Percentiles rank a stretch among this genome's conserved stretches.
Evolutionary conservation across 306 rosid genomes (phyloP).

Genomic region (Castanospermum australe): DNA sequence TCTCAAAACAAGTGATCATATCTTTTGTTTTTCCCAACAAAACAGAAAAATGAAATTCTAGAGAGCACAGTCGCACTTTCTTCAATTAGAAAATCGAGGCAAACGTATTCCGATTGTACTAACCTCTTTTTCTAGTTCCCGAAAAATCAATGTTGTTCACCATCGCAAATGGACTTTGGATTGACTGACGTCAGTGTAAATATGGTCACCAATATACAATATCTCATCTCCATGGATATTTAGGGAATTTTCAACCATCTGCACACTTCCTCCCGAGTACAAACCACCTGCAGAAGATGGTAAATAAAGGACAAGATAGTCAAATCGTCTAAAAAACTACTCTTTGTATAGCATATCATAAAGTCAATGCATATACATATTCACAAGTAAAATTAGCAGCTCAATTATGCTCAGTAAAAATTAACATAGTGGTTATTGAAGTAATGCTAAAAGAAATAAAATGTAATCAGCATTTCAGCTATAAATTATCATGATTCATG

Average conservation of each 20-base stretch:
- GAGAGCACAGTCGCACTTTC: neutral
- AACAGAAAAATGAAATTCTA: neutral
- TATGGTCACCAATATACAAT: slow-evolving; percentile 72
- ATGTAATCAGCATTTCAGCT: neutral
- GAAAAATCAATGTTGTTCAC: slow-evolving; percentile 69
- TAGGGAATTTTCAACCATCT: slow-evolving; percentile 67
- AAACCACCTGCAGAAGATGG: slow-evolving; percentile 53
- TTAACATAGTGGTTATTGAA: neutral
- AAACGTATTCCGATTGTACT: neutral
- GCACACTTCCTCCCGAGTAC: slow-evolving; percentile 77
- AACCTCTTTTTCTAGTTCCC: slow-evolving; percentile 81
- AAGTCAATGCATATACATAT: neutral
- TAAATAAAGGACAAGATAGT: neutral
- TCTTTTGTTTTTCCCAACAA: neutral
- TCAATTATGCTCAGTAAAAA: neutral
- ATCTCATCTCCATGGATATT: slow-evolving; percentile 72
- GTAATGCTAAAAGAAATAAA: neutral
- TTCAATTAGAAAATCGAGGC: neutral
- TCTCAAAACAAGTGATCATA: neutral
- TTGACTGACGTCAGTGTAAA: slow-evolving; percentile 71
- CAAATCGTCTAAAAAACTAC: neutral
- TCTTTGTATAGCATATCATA: neutral
- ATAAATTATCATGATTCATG: neutral
- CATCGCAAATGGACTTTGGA: slow-evolving; percentile 71
- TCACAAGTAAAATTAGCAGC: neutral